A percentile compares a stretch with the other conserved stretches of the same genome.
Evolutionary conservation across 208 protist genomes (phyloP).

Genomic region (Endotrypanum monterogeii): DNA sequence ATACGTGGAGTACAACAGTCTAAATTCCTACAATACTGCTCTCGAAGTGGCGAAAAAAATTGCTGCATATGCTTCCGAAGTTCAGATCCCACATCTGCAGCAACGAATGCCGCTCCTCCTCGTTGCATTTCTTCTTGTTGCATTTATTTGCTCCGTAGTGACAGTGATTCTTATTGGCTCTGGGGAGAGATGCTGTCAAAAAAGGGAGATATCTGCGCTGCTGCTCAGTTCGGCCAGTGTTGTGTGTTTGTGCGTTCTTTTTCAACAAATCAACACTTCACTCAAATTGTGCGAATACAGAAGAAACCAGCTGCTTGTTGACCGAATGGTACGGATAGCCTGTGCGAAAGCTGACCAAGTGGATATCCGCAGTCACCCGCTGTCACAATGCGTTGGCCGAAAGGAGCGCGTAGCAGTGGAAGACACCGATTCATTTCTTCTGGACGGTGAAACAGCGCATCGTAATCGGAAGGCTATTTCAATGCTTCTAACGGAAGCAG

Average conservation of each 20-base stretch:
- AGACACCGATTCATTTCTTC: constrained; percentile 26
- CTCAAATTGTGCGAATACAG: not conserved
- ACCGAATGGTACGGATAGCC: constrained; percentile 13
- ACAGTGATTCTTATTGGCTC: constrained; percentile 22
- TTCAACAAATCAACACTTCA: constrained; percentile 28
- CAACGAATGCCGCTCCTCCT: constrained; percentile 20
- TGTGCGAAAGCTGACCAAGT: not conserved
- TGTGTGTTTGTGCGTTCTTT: constrained; percentile 16
- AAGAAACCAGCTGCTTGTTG: constrained; percentile 4
- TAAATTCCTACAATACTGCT: not conserved
- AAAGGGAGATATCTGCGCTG: constrained; percentile 21
- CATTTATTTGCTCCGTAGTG: constrained; percentile 12
- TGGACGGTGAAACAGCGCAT: constrained; percentile 26
- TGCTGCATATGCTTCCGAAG: constrained; percentile 11
- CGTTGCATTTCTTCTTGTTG: constrained; percentile 17
- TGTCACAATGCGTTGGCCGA: constrained; percentile 14
- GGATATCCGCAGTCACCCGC: constrained; percentile 15
- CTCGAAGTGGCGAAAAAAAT: constrained; percentile 21
- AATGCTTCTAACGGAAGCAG: constrained; percentile 42
- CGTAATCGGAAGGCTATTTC: constrained; percentile 36
- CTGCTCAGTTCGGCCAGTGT: constrained; percentile 21
- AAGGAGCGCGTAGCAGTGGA: constrained; percentile 7
- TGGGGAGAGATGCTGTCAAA: constrained; percentile 9
- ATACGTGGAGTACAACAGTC: constrained; percentile 24
- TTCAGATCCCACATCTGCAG: constrained; percentile 20